phyloP scores from a whole-genome alignment of 2,329 filamentous ascomycete genomes.

The Ophiosphaerella korrae region DNA sequence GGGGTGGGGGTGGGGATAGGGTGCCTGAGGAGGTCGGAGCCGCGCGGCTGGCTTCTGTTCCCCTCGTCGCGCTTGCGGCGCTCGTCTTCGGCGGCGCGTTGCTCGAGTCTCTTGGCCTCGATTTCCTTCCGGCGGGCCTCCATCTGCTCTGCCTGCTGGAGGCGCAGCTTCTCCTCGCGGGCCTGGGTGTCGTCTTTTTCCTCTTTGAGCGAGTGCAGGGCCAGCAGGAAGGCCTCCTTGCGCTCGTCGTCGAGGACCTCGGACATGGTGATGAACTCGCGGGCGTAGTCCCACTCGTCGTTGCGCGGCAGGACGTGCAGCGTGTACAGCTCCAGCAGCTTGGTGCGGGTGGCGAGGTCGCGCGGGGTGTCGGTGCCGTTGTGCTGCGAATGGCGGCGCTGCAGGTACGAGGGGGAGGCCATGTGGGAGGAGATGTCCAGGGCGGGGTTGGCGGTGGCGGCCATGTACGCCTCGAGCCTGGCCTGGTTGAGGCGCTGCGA shows the following conservation, averaged over 20 bases:
- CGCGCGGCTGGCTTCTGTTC: constrained; percentile 40
- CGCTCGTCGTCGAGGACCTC: constrained; percentile 91
- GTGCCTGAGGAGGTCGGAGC: constrained; percentile 35
- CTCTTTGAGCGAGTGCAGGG: constrained; percentile 80
- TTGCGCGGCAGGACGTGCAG: constrained; percentile 93
- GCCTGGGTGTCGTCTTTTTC: constrained; percentile 77
- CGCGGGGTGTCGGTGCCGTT: constrained; percentile 80
- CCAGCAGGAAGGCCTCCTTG: constrained; percentile 85
- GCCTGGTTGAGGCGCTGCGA: constrained; percentile 84
- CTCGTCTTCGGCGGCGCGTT: constrained; percentile 52
- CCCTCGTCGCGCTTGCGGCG: constrained; percentile 46
- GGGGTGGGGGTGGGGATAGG: constrained; percentile 39
- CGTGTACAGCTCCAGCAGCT: constrained; percentile 93
- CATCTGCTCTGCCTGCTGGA: constrained; percentile 63
- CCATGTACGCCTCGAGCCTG: constrained; percentile 85
- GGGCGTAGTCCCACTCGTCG: constrained; percentile 93
- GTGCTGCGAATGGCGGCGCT: constrained; percentile 40
- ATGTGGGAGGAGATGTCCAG: constrained; percentile 73
- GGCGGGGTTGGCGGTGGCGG: constrained; percentile 73
- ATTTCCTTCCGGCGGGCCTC: constrained; percentile 55
- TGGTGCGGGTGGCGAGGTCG: constrained; percentile 82
- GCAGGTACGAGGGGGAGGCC: constrained; percentile 48
- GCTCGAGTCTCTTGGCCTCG: constrained; percentile 42
- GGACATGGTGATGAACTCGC: constrained; percentile 85
- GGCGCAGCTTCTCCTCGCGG: constrained; percentile 65